Base-by-base conservation (phyloP, 2,329 filamentous ascomycete species). In the Talaromyces atroroseus region DNA sequence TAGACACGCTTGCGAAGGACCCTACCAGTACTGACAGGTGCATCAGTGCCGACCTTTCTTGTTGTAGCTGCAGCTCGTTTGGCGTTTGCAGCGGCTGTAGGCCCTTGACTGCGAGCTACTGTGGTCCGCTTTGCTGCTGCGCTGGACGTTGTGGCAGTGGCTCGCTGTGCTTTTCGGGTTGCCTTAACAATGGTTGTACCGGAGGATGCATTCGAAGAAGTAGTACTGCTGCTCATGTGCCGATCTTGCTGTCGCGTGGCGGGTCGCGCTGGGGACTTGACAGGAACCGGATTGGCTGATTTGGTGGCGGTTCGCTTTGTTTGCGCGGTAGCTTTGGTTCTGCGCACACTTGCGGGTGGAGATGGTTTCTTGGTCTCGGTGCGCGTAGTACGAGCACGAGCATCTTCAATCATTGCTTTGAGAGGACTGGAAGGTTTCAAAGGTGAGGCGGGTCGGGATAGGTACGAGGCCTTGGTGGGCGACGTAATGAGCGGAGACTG, bases 371-470 rank as follows among this genome's bases (percentile, higher is more conserved):
- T 49, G 44, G 47, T 38, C 26, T 59, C 54, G 5, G 66, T 64
- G 1, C 65, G 63, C 5, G 62, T 66, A 16, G 65, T 60, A 36
- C 65, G 62, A 21, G 65, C 59, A 20, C 61, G 63, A 34, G 65
- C 61, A 40, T 61, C 58, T 24, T 61, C 59, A 18, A 61, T 61
- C 60, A 59, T 60, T 0, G 62, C 65, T 42, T 72, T 72, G 20
- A 74, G 62, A 16, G 71, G 71, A 50, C 71, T 74, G 2, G 75
- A 75, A 2, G 72, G 74, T 66, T 89, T 88, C n/a, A 82, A 65
- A 1, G 86, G 84, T 23, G 86, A 87, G 16, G 78, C 75, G 23
- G 84, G 80, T 23, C 82, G 80, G 1, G 81, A 76, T 40, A 85
- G 76, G 56, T 80, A 78, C 21, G 76, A 70, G 4, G 67, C 59